A percentile compares a stretch with the other conserved stretches of the same genome.
Conservation (phyloP, 148 eudicot genomes). For the Chenopodium formosanum region DNA sequence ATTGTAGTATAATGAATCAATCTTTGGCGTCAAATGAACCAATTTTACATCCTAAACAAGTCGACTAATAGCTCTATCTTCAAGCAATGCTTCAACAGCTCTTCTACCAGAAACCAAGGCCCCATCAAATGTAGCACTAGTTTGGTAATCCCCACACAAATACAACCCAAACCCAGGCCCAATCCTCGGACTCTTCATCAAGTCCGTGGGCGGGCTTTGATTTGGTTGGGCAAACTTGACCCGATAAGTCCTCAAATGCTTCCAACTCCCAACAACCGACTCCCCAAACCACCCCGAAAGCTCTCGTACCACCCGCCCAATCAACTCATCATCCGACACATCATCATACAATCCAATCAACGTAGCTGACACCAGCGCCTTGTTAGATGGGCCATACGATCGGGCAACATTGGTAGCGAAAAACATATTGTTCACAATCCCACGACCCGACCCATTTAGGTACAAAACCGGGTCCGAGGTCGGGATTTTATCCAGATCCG, state of each 20-base stretch:
- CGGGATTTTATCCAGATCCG: slow-evolving; percentile 48
- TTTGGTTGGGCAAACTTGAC: slow-evolving; percentile 83
- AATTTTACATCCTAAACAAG: slow-evolving; percentile 5
- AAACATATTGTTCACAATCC: slow-evolving; percentile 95
- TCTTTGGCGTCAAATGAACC: slow-evolving; percentile 12
- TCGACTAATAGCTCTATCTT: slow-evolving; percentile 40
- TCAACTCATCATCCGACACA: slow-evolving; percentile 54
- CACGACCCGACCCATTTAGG: slow-evolving; percentile 80
- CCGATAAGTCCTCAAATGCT: slow-evolving; percentile 67
- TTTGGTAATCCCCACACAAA: slow-evolving; percentile 82
- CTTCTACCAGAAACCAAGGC: slow-evolving; percentile 87
- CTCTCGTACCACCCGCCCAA: slow-evolving; percentile 51
- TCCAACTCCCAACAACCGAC: slow-evolving; percentile 61
- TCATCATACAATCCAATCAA: slow-evolving; percentile 70
- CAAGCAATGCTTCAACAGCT: slow-evolving; percentile 78
- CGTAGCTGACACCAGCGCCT: slow-evolving; percentile 73
- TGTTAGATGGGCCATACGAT: slow-evolving; percentile 69
- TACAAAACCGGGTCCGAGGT: slow-evolving; percentile 61
- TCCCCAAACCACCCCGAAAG: slow-evolving; percentile 77
- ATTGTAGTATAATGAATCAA: background rate
- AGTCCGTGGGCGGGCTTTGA: slow-evolving; percentile 84
- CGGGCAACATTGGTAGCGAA: slow-evolving; percentile 84
- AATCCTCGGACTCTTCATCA: slow-evolving; percentile 56
- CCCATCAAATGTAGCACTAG: slow-evolving; percentile 96
- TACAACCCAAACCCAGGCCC: slow-evolving; percentile 65